A percentile compares a stretch with the other conserved stretches of the same genome.
Conservation (phyloP, 805 yeast genomes). For the Nakazawaea anatomiae region DNA sequence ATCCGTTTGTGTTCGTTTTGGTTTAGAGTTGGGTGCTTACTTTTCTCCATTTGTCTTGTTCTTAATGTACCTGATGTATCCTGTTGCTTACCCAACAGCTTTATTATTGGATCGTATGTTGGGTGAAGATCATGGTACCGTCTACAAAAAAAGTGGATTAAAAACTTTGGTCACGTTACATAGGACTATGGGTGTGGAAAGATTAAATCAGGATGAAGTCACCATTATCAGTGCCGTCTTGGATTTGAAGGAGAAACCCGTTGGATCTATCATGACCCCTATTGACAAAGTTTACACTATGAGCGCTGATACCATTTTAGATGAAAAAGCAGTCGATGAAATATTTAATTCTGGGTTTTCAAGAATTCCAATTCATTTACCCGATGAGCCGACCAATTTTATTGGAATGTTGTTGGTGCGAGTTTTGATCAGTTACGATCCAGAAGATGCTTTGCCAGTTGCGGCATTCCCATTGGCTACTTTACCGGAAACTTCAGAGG, state of each 20-base stretch:
- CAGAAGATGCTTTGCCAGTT: conserved; percentile 91
- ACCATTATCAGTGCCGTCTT: conserved; percentile 91
- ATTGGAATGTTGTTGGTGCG: conserved; percentile 94
- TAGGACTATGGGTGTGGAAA: conserved; percentile 90
- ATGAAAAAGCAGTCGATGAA: conserved; percentile 80
- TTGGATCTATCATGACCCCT: conserved; percentile 88
- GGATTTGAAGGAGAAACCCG: conserved; percentile 89
- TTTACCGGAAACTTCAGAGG: conserved; percentile 87
- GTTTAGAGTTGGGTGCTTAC: conserved; percentile 83
- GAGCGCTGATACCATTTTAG: conserved; percentile 75
- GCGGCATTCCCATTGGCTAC: conserved; percentile 94
- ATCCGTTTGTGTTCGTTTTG: conserved; percentile 87
- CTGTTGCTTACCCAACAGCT: conserved; percentile 89
- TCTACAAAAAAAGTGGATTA: conserved; percentile 87
- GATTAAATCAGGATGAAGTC: conserved; percentile 91
- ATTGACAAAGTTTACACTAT: conserved; percentile 84
- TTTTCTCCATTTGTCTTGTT: conserved; percentile 82
- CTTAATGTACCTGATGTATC: conserved; percentile 87
- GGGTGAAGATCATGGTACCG: conserved; percentile 96
- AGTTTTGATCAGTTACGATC: conserved; percentile 90
- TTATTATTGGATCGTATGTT: conserved; percentile 69
- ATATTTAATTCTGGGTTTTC: conserved; percentile 93
- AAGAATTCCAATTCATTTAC: conserved; percentile 88
- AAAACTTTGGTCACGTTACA: conserved; percentile 92
- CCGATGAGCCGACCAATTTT: conserved; percentile 83